Evolutionary conservation across 331 rosid species (phyloP).

Genomic region (Malus hybrid): DNA sequence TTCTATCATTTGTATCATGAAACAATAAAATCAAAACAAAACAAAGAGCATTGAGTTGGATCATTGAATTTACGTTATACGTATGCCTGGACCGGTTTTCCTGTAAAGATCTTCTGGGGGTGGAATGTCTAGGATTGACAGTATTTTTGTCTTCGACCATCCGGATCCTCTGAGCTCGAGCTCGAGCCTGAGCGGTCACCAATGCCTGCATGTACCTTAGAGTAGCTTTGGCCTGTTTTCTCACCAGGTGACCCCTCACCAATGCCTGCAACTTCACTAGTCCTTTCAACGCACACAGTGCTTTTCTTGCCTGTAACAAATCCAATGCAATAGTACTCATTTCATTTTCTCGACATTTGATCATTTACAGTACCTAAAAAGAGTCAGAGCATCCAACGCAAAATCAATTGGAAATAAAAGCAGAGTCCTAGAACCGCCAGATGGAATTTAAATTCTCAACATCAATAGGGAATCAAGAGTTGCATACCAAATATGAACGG

Average conservation of each 20-base stretch:
- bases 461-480: background rate
- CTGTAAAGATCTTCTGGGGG: constrained; percentile 39
- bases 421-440: background rate
- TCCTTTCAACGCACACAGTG: constrained; percentile 75
- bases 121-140: constrained; percentile 28
- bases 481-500: constrained; percentile 69
- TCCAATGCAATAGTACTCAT: constrained; percentile 4
- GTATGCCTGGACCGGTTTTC: constrained; percentile 32
- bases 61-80: constrained; percentile 43
- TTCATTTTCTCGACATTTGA: background rate
- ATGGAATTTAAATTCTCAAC: too few species aligned
- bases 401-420: background rate
- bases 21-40: too few species aligned
- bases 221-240: constrained; percentile 71
- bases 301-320: constrained; percentile 68
- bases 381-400: background rate
- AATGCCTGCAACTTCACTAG: constrained; percentile 87
- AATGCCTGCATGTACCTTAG: constrained; percentile 88
- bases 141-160: constrained; percentile 41
- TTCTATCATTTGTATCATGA: too few species aligned
- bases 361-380: background rate
- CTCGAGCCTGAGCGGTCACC: constrained; percentile 86
- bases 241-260: constrained; percentile 86
- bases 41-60: background rate
- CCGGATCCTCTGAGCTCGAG: constrained; percentile 70